A percentile compares a stretch with the other conserved stretches of the same genome.
phyloP scores from a whole-genome alignment of 1,139 yeast species.

The Kurtzmaniella quercitrusa region DNA sequence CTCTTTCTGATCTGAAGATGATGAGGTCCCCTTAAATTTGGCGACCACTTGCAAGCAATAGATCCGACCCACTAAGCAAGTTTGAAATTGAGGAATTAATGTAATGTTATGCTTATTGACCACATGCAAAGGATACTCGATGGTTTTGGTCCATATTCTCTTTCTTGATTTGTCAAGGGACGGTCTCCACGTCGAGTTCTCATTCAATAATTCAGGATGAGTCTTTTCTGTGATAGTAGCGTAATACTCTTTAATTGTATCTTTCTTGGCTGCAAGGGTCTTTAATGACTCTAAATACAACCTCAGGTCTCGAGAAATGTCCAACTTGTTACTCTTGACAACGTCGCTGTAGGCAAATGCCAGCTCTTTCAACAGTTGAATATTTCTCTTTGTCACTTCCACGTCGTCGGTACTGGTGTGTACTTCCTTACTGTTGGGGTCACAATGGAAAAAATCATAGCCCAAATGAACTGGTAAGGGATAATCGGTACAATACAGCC shows the following conservation, averaged over 20 bases:
- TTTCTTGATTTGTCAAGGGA: constrained; percentile 14
- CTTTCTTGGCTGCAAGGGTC: constrained; percentile 38
- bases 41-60: constrained; percentile 40
- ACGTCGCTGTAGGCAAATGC: constrained; percentile 31
- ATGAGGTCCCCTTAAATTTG: constrained; percentile 31
- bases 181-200: constrained; percentile 27
- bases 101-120: constrained; percentile 37
- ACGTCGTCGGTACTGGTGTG: constrained; percentile 23
- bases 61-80: constrained; percentile 40
- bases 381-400: constrained; percentile 30
- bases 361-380: constrained; percentile 34
- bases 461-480: constrained; percentile 39
- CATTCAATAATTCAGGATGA: constrained; percentile 20
- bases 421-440: constrained; percentile 14
- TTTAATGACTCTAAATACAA: constrained; percentile 38
- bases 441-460: constrained; percentile 40
- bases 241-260: constrained; percentile 36
- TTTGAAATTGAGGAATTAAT: constrained; percentile 41
- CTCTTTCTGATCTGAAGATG: constrained; percentile 29
- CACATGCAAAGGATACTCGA: constrained; percentile 28
- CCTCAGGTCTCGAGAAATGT: constrained; percentile 30
- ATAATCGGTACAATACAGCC: constrained; percentile 41
- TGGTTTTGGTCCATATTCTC: constrained; percentile 25
- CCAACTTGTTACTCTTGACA: constrained; percentile 29
- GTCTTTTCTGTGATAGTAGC: constrained; percentile 19